Conservation (phyloP, 2,329 filamentous ascomycete species). For the Fusarium sacchari region DNA sequence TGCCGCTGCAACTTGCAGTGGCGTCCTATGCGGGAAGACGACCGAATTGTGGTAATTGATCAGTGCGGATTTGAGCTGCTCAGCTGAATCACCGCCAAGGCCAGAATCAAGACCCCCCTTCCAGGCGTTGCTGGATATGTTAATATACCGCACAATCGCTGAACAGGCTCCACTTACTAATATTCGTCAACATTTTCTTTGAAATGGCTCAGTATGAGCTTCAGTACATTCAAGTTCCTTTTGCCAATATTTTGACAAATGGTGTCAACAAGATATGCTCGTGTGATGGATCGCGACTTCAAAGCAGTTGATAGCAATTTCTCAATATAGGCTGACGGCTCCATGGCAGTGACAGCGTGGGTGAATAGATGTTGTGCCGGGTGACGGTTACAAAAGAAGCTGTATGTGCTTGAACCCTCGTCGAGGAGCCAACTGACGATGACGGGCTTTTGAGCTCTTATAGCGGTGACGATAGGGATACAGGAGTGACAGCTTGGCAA, state of each 20-base stretch:
- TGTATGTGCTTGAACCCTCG: not conserved
- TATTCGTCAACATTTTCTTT: not conserved
- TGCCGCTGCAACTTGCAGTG: not conserved
- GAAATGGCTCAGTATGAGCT: not conserved
- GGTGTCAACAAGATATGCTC: not conserved
- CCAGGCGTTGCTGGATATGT: not conserved
- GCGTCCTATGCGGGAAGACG: not conserved
- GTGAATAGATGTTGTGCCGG: not conserved
- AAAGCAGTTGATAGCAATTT: not conserved
- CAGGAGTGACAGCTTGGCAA: not conserved
- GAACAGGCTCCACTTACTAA: not conserved
- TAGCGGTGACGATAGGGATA: not conserved
- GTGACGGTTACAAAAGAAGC: not conserved
- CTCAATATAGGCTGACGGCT: not conserved
- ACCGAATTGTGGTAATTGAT: not conserved
- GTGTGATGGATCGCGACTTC: not conserved
- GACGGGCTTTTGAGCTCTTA: not conserved
- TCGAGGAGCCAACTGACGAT: not conserved
- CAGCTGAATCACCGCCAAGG: accelerated
- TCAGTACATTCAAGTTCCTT: not conserved
- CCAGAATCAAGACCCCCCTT: not conserved
- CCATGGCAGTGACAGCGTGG: not conserved
- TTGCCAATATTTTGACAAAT: not conserved
- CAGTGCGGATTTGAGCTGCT: not conserved
- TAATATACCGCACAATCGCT: not conserved